phyloP scores from a whole-genome alignment of 345 rosid genomes.

The Garcia nutans region DNA sequence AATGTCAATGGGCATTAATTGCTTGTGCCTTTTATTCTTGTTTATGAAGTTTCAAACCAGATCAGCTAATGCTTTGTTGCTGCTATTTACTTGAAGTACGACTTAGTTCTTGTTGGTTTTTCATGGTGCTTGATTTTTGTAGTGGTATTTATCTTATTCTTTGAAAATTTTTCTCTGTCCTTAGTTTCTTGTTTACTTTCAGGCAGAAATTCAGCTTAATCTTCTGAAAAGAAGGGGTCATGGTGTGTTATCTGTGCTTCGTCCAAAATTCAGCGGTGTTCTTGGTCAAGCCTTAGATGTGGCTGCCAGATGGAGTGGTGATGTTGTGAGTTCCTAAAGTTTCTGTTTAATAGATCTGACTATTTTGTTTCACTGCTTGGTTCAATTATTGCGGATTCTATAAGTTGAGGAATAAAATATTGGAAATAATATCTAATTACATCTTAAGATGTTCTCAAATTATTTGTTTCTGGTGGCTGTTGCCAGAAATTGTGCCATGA shows the following conservation, averaged over 20 bases:
- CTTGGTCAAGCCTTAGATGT: constrained; percentile 95
- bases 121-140: constrained; percentile 8
- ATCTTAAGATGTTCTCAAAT: neutral
- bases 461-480: constrained; percentile 3
- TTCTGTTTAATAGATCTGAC: constrained; percentile 10
- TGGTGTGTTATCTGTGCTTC: constrained; percentile 78
- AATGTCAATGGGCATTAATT: constrained; percentile 4
- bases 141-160: neutral
- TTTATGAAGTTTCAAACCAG: neutral
- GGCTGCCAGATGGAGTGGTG: constrained; percentile 97
- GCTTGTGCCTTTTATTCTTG: neutral
- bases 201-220: constrained; percentile 98
- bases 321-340: constrained; percentile 72
- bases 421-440: no score
- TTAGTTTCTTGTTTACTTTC: constrained; percentile 32
- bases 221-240: constrained; percentile 96
- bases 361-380: constrained; percentile 4
- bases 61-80: neutral
- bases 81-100: neutral
- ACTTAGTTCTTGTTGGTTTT: constrained; percentile 5
- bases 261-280: constrained; percentile 94
- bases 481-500: neutral
- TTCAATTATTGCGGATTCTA: constrained; percentile 13
- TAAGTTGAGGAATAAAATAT: neutral
- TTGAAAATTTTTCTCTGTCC: neutral